These are phyloP conservation scores for Hypoxylon sp. DNA, from an alignment of 2,329 filamentous ascomycete species.

Conservation along the genomic window DNA sequence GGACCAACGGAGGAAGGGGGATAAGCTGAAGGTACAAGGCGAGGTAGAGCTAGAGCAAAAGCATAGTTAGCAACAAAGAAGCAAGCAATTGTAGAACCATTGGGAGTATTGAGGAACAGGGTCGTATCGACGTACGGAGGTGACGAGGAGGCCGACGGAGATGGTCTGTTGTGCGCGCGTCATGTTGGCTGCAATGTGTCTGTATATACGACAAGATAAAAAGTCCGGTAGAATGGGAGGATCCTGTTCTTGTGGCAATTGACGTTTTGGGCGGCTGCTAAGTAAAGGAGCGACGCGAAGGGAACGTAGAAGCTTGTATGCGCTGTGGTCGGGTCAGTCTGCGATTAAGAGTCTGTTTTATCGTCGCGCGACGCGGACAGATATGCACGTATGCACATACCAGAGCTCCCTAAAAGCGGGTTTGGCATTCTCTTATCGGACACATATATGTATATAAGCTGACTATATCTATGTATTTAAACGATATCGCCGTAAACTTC, in stretches of 20 bases:
- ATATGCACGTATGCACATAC: constrained; percentile 5
- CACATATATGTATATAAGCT: neutral
- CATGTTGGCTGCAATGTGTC: constrained; percentile 71
- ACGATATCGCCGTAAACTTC: neutral
- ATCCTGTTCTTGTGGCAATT: constrained; percentile 5
- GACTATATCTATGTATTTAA: neutral
- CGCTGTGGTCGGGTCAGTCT: constrained; percentile 15
- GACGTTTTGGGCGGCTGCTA: neutral
- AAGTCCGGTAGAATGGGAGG: neutral
- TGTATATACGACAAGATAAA: neutral
- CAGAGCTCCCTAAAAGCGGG: neutral
- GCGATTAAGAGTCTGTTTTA: constrained; percentile 20
- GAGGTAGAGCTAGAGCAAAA: constrained; percentile 81
- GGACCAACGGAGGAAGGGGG: constrained; percentile 81
- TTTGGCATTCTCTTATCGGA: neutral
- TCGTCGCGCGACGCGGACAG: constrained; percentile 24
- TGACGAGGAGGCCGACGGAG: constrained; percentile 87
- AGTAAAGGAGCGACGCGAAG: constrained; percentile 41
- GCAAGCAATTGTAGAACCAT: neutral
- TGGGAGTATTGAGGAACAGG: neutral
- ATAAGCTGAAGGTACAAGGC: constrained; percentile 87
- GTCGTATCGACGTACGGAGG: constrained; percentile 75
- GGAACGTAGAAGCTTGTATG: constrained; percentile 10
- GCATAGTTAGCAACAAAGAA: constrained; percentile 40
- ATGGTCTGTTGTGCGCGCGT: constrained; percentile 95